Evolutionary conservation across 305 asterid species (phyloP).

Genomic region (Solanum chacoense): DNA sequence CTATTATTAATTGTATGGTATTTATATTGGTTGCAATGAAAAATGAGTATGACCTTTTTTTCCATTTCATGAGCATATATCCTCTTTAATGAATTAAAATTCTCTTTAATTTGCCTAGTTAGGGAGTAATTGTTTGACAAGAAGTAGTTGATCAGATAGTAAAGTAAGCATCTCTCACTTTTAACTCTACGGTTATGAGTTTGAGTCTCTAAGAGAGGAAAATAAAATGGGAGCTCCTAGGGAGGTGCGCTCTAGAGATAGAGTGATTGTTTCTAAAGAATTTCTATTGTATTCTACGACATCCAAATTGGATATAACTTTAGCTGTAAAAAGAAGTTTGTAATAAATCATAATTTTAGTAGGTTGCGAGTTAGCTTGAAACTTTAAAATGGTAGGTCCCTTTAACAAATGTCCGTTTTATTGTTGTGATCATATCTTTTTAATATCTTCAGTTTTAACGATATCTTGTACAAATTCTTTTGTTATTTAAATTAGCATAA

Average conservation of each 20-base stretch:
- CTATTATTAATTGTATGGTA: not conserved
- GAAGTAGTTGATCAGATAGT: not conserved
- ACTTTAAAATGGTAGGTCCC: not conserved
- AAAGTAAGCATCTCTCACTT: no score
- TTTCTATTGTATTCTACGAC: not conserved
- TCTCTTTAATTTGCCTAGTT: not conserved
- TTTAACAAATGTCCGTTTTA: not conserved
- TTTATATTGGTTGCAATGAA: not conserved
- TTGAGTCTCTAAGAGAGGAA: not conserved
- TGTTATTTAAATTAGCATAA: no score
- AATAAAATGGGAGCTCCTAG: not conserved
- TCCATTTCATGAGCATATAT: not conserved
- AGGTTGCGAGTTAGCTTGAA: not conserved
- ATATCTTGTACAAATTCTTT: not conserved
- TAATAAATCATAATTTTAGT: not conserved
- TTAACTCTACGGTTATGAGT: not conserved
- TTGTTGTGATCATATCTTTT: not conserved
- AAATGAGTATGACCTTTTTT: not conserved
- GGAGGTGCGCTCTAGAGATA: not conserved
- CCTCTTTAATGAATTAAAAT: not conserved
- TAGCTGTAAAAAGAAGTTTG: not conserved
- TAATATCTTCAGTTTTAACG: not conserved
- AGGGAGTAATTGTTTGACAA: no score
- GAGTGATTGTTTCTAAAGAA: not conserved
- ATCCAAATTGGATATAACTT: not conserved